Evolutionary conservation across 2,329 filamentous ascomycete genomes (phyloP), one percentile per base, ranked within the genome.

Genomic region (Fusarium setosum): DNA sequence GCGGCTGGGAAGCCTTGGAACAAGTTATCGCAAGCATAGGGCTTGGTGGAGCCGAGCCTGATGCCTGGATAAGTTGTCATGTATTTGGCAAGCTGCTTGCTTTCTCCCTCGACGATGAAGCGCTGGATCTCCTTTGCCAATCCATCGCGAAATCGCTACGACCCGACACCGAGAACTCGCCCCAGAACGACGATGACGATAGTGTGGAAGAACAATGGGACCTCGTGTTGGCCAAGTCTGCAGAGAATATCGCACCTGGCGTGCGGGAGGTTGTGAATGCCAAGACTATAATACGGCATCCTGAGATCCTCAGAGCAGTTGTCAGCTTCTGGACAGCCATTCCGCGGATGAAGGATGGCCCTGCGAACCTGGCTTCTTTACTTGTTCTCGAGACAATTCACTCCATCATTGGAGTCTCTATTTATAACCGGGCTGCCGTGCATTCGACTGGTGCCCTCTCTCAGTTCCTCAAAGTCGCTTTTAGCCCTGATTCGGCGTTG

Each of bases 31-130:
- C 86, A 63, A 88, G 88, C 75, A 88, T 90, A 76, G 87, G 91
- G 31, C 79, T 89, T 52, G 84, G 90, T 53, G 86, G 86, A 65
- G 84, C 84, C 56, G 89, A 92, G 65, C 84, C 88, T 41, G 92
- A 96, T 71, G 78, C 85, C 6, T 90, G 87, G 87, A 85, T 86
- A 53, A 87, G 85, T 70, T 87, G 85, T 69, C 91, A 94, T 76
- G 84, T 96, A 5, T 96, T 96, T 77, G 93, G 93, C 24, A 90
- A 91, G 69, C 85, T 97, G 9, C 83, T 97, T 48, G 88, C 92
- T 6, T 95, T 96, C 78, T 90, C 91, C 1, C 79, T 97, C 49
- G 91, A 93, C 55, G 91, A 97, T 74, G 89, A 93, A 73, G 86
- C 89, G 41, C 83, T 95, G 60, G 88, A 91, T 52, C 82, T 86